Evolutionary conservation across 176 grass and related monocot genomes (phyloP), one percentile per base, ranked within the genome.

Genomic region (Microstegium vimineum): DNA sequence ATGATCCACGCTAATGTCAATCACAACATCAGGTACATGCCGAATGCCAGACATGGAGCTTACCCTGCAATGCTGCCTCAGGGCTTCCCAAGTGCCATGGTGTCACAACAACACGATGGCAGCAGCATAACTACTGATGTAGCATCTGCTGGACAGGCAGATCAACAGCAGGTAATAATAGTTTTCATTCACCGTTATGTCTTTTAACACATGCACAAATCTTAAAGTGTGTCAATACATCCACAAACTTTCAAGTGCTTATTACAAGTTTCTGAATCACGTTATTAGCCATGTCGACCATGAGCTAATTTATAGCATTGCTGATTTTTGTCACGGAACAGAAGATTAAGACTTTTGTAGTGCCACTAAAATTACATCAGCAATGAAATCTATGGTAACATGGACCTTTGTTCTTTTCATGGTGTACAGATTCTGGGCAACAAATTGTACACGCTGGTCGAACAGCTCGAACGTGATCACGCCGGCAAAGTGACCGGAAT

Each of bases 401-500:
- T 57, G 54, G 54, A 1, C 59, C 11, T 30, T 7, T 31, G 13
- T 43, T 79, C 26, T 11, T 14, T 32, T 28, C n/a, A 13, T 71
- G 1, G 42, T 73, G 9, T 81, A 15, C 33, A 90, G 88, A 85
- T 93, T 61, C 75, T 88, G 5, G 91, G 88, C 11, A 69, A 88
- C 73, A 75, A 45, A 6, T 26, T 93, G 62, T 88, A 88, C 67
- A 75, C 85, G 8, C 73, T 86, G 6, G 85, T 88, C 1, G 78
- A 88, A 59, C 42, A 46, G 2, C 16, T 87, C 3, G 82, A 88
- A 23, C 73, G 1, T 26, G 68, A 61, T 6, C 38, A 88, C 1
- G 70, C 88, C 41, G 49, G 16, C 27, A 88, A 90, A 77, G 82
- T 90, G 35, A 93, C 85, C 2, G 88, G 88, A 11, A 93, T 93